Percentiles rank a stretch among this genome's conserved stretches.
Evolutionary conservation across 352 stramenopile genomes (phyloP).

Genomic region (Thalassiosira exigua): DNA sequence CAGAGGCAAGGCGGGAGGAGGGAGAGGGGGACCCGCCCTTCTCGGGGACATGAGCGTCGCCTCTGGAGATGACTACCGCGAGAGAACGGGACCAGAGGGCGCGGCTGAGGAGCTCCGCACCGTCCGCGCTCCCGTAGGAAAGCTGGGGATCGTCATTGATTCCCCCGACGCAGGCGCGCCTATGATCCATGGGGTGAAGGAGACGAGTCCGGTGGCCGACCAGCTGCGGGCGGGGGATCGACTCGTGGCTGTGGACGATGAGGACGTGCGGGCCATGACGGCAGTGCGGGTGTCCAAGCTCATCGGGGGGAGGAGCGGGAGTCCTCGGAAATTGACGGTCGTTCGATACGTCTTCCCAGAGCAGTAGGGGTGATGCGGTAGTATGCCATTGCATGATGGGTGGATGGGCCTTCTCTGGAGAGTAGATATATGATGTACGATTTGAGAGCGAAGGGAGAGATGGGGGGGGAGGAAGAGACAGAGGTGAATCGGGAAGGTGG

Average conservation of each 20-base stretch:
- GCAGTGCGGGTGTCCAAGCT: slow-evolving; percentile 83
- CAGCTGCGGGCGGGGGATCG: slow-evolving; percentile 77
- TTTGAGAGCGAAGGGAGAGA: too few relatives aligned
- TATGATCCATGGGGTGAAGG: slow-evolving; percentile 73
- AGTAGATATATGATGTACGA: too few relatives aligned
- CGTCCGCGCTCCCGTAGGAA: slow-evolving; percentile 78
- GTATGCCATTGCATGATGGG: too few relatives aligned
- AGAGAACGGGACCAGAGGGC: too few relatives aligned
- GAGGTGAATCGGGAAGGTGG: too few relatives aligned
- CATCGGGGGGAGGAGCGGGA: slow-evolving; percentile 73
- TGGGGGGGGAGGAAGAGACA: too few relatives aligned
- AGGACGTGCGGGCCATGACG: slow-evolving; percentile 78
- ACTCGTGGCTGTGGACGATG: slow-evolving; percentile 80
- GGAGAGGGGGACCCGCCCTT: slow-evolving; percentile 24
- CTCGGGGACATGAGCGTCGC: slow-evolving; percentile 48
- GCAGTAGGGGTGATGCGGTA: too few relatives aligned
- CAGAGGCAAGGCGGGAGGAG: slow-evolving; percentile 53
- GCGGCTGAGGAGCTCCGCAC: slow-evolving; percentile 57
- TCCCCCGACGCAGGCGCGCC: slow-evolving; percentile 47
- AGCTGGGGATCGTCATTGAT: slow-evolving; percentile 85
- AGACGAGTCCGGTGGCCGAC: slow-evolving; percentile 70
- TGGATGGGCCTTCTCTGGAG: too few relatives aligned
- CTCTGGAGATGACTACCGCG: slow-evolving; percentile 47
- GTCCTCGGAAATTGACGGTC: slow-evolving; percentile 58
- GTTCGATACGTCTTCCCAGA: slow-evolving; percentile 35